Percentiles rank a stretch among this genome's conserved stretches.
Evolutionary conservation across 2,329 filamentous ascomycete genomes (phyloP).

Genomic region (Chaetomium olivaceum): DNA sequence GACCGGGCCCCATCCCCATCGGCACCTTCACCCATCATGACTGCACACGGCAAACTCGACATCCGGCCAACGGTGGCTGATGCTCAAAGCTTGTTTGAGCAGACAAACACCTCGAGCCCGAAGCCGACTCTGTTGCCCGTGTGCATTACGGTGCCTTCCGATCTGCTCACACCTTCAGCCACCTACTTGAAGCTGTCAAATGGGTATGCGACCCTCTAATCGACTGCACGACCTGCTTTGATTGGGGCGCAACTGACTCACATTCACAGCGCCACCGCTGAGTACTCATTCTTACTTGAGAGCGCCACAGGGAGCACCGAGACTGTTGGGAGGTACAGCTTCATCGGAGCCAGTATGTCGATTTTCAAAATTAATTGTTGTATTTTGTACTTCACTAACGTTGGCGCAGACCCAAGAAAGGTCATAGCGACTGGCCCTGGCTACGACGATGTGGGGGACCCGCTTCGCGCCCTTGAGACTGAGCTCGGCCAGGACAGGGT

Average conservation of each 20-base stretch:
- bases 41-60: slow-evolving; percentile 28
- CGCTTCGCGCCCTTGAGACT: slow-evolving; percentile 76
- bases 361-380: background rate
- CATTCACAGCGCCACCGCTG: slow-evolving; percentile 29
- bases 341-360: slow-evolving; percentile 62
- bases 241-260: background rate
- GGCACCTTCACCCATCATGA: slow-evolving; percentile 18
- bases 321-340: slow-evolving; percentile 92
- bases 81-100: slow-evolving; percentile 30
- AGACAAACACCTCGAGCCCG: slow-evolving; percentile 26
- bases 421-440: slow-evolving; percentile 84
- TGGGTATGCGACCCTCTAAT: slow-evolving; percentile 23
- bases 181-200: slow-evolving; percentile 90
- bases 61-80: slow-evolving; percentile 31
- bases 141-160: slow-evolving; percentile 80
- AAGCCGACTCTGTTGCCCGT: slow-evolving; percentile 70
- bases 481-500: slow-evolving; percentile 80
- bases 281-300: slow-evolving; percentile 92
- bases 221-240: background rate
- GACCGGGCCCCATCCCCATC: background rate
- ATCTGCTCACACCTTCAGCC: slow-evolving; percentile 90
- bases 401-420: slow-evolving; percentile 64
- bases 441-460: slow-evolving; percentile 81
- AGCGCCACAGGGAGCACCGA: slow-evolving; percentile 78
- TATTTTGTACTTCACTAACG: slow-evolving; percentile 5